Base-by-base conservation (phyloP, 441 rosid genomes). In the Populus tomentosa region DNA sequence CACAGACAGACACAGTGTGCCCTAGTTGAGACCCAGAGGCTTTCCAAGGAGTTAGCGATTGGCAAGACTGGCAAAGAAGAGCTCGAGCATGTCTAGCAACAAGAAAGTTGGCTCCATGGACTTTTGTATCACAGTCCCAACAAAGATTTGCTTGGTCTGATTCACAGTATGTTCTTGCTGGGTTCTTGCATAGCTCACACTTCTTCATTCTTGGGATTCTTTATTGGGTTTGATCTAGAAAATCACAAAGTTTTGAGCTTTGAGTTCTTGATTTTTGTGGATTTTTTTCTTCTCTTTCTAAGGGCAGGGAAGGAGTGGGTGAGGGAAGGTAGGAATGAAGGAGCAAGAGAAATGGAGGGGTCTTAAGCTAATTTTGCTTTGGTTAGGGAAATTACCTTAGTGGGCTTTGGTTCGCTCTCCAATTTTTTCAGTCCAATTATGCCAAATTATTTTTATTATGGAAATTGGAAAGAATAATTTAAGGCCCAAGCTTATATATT, bases 101-200 rank as follows among this genome's bases (percentile, higher is more conserved):
- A 14, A 95, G 91, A 87, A 93, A 93, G 85, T 95, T 95, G 74
- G 99, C 99, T 16, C 92, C 90, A 84, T 95, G 99, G 68, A 95
- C 98, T 68, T 84, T 86, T 38, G 85, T 87, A 75, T 95, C 98
- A 81, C 98, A 95, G 77, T 78, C 83, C 96, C 96, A 93, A 78
- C 99, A 95, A 6, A 95, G 87, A 82, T 86, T 83, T 4, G 98
- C 99, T 71, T 90, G 85, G 82, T 95, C 99, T n/a, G 97, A 90
- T 73, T 95, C 96, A 72, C 99, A 95, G 83, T 85, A 89, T 40
- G 86, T 82, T 77, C 75, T 87, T 4, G 98, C 98, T 14, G 76
- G 86, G 20, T 73, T 82, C 75, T 84, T 85, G 84, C 99, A 95
- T 53, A 95, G 84, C 84, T 87, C 95, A 76, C 99, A 95, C 69